Evolutionary conservation across 495 filamentous ascomycete genomes (phyloP).

Genomic region (Penicillium steckii): DNA sequence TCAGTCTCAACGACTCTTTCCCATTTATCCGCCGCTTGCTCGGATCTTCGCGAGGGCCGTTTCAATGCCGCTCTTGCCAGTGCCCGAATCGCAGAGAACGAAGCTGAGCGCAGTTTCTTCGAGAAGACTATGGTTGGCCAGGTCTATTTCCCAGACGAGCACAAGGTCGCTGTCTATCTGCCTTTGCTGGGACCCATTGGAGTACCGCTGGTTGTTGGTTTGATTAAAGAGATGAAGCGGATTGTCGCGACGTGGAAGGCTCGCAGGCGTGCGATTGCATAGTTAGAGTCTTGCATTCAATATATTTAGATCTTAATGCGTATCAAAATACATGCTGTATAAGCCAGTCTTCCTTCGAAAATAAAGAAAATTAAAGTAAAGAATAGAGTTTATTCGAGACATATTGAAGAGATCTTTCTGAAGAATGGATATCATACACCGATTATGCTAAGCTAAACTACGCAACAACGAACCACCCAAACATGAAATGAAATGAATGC

Average conservation of each 20-base stretch:
- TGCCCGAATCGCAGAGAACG: constrained; percentile 79
- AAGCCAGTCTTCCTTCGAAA: no score
- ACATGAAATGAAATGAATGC: neutral
- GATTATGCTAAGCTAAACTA: neutral
- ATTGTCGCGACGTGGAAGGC: constrained; percentile 40
- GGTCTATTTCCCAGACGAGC: constrained; percentile 96
- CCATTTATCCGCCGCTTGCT: constrained; percentile 75
- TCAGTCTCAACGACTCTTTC: constrained; percentile 77
- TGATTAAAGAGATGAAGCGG: constrained; percentile 74
- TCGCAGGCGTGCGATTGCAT: neutral
- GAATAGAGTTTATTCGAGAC: no score
- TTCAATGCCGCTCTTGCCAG: constrained; percentile 71
- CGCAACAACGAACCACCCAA: neutral
- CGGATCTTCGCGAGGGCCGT: constrained; percentile 61
- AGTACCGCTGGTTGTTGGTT: constrained; percentile 80
- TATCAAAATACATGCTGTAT: no score
- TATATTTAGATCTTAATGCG: neutral
- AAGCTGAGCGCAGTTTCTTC: constrained; percentile 94
- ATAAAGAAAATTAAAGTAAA: no score
- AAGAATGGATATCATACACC: neutral
- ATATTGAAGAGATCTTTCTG: neutral
- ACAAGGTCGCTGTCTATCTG: constrained; percentile 96
- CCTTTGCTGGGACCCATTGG: constrained; percentile 89
- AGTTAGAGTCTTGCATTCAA: no score
- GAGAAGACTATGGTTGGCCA: constrained; percentile 99